Base-by-base conservation (phyloP, 2,329 filamentous ascomycete genomes). In the Cordyceps tenuipes region DNA sequence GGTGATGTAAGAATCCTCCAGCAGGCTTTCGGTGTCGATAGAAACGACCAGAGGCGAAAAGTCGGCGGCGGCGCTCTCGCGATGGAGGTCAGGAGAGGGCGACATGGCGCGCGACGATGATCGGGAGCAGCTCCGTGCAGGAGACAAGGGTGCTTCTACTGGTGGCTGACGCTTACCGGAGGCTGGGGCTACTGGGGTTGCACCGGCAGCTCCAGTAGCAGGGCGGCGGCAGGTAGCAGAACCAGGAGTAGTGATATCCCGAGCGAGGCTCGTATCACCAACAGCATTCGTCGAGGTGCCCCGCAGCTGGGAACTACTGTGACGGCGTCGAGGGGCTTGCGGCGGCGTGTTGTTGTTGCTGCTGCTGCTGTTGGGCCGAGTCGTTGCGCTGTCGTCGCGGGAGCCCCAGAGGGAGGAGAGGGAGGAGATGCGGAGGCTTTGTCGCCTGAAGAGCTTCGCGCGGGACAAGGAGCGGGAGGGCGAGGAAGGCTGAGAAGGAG, bases 1-100 rank as follows among this genome's bases (percentile, higher is more conserved):
- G 64, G 74, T 77, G 67, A 86, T 70, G 68, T 82, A 81, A 66
- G 79, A 81, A 73, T 84, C 80, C 63, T 83, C 82, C 64, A 85
- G 73, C 59, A 86, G 73, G 66, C 71, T 76, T 60, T 81, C 80
- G 59, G 78, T 79, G 48, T 83, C 82, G 66, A 86, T 84, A 61
- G 73, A 69, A 53, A 83, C 79, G 67, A 76, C 79, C 68, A 86
- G 76, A 62, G 82, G 57, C 4, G 50, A 54, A 53, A 53, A 60
- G 9, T 54, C 43, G 29, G 41, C 57, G 49, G 41, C 57, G 31
- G 19, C 43, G 41, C 34, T 15, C n/a, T 39, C 43, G 55, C 44
- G 46, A 19, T 31, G 46, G 9, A 46, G 34, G 63, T 63, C 70
- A 68, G 64, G 63, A 64, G 66, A 68, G 62, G 62, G 66, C 64